phyloP scores from a whole-genome alignment of 352 stramenopile genomes.

The Phytophthora rubi region DNA sequence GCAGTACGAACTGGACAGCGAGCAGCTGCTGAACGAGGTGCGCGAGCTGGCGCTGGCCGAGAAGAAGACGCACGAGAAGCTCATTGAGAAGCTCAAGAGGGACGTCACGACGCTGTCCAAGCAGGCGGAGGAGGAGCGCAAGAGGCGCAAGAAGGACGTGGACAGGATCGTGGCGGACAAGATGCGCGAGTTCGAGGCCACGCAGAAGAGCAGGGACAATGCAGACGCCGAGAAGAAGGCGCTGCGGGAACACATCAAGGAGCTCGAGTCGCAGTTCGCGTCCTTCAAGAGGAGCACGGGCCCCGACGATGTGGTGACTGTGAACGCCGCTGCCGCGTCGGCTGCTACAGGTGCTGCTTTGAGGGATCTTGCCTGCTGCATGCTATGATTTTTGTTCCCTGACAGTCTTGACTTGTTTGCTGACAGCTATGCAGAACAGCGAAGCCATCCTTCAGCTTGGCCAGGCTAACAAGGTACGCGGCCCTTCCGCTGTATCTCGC shows the following conservation, averaged over 20 bases:
- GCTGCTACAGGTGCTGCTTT: slow-evolving; percentile 27
- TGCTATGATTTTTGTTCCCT: neutral
- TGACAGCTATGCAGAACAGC: slow-evolving; percentile 44
- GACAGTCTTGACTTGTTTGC: neutral
- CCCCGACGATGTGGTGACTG: slow-evolving; percentile 43
- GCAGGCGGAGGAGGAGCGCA: slow-evolving; percentile 55
- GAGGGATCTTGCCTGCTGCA: neutral
- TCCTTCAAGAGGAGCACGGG: slow-evolving; percentile 55
- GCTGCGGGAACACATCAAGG: slow-evolving; percentile 51
- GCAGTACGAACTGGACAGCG: slow-evolving; percentile 70
- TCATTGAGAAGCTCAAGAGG: slow-evolving; percentile 73
- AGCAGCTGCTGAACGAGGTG: slow-evolving; percentile 68
- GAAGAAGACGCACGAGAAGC: slow-evolving; percentile 75
- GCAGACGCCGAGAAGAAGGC: slow-evolving; percentile 45
- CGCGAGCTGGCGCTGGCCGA: slow-evolving; percentile 63
- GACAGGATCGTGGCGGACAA: slow-evolving; percentile 59
- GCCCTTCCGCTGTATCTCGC: neutral
- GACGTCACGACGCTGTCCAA: slow-evolving; percentile 67
- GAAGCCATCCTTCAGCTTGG: slow-evolving; percentile 61
- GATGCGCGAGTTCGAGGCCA: slow-evolving; percentile 45
- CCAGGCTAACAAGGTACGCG: slow-evolving; percentile 73
- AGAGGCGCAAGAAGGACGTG: slow-evolving; percentile 49
- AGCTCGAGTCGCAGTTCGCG: slow-evolving; percentile 62
- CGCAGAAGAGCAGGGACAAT: slow-evolving; percentile 38
- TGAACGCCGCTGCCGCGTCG: slow-evolving; percentile 39